phyloP scores from a whole-genome alignment of 1,284 basidiomycete genomes.

The Puccinia brachypodii region DNA sequence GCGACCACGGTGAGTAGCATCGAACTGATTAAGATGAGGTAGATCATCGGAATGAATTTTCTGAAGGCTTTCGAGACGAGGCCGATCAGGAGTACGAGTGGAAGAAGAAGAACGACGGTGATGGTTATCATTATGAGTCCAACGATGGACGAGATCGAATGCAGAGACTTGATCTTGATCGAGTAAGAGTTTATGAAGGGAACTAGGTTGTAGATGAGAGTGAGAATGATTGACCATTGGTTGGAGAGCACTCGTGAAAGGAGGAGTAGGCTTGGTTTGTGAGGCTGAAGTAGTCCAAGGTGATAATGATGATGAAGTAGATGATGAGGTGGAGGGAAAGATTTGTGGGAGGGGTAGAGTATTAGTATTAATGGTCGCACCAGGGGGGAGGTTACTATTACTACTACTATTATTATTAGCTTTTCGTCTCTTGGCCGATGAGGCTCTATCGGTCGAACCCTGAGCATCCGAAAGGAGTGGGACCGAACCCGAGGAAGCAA shows the following conservation, averaged over 20 bases:
- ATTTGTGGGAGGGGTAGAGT: not conserved
- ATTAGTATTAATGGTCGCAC: too few species aligned
- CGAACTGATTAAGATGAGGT: too few species aligned
- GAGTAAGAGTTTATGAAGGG: not conserved
- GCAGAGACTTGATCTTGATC: slow-evolving; percentile 7
- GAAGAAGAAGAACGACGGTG: not conserved
- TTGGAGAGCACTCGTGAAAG: not conserved
- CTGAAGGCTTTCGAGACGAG: too few species aligned
- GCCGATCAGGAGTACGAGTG: not conserved
- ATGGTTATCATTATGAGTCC: not conserved
- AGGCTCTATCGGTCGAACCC: not conserved
- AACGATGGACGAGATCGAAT: slow-evolving; percentile 21
- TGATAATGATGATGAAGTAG: not conserved
- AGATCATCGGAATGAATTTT: too few species aligned
- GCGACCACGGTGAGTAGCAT: too few species aligned
- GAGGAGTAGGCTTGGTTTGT: not conserved
- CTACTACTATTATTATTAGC: too few species aligned
- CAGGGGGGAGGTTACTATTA: too few species aligned
- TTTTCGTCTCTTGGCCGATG: not conserved
- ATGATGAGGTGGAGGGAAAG: not conserved
- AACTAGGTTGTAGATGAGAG: not conserved
- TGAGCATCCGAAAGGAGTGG: not conserved
- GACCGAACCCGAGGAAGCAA: not conserved
- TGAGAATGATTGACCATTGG: not conserved
- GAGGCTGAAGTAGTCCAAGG: not conserved